Evolutionary conservation across 106 monocot species (phyloP).

Genomic region (Chionographis japonica): DNA sequence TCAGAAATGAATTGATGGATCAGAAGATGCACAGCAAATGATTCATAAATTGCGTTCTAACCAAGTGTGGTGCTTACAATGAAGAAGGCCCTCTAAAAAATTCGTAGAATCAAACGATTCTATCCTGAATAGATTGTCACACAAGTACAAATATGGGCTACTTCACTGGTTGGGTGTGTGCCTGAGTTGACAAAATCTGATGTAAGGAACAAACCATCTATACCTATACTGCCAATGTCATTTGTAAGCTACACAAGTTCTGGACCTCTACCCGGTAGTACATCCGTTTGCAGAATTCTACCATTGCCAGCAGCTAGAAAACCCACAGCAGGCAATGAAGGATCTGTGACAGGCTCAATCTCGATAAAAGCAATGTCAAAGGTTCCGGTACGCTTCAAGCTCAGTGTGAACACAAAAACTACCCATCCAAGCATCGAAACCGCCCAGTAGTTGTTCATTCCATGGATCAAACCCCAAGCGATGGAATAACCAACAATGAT

Average conservation of each 20-base stretch:
- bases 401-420: slow-evolving; percentile 51
- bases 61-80: too few species aligned
- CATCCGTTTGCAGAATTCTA: slow-evolving; percentile 53
- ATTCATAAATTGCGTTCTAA: too few species aligned
- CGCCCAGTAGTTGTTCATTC: slow-evolving; percentile 98
- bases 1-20: too few species aligned
- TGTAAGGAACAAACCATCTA: too few species aligned
- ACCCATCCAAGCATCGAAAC: slow-evolving; percentile 82
- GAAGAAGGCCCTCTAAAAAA: too few species aligned
- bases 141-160: too few species aligned
- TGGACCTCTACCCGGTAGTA: slow-evolving; percentile 26
- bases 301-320: slow-evolving; percentile 47
- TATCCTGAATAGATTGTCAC: too few species aligned
- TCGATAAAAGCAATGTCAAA: slow-evolving; percentile 73
- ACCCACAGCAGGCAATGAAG: slow-evolving; percentile 59
- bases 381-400: slow-evolving; percentile 74
- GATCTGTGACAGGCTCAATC: slow-evolving; percentile 72
- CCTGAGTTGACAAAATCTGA: too few species aligned
- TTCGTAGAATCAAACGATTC: too few species aligned
- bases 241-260: slow-evolving; percentile 31
- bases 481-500: slow-evolving; percentile 90
- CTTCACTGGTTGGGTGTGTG: too few species aligned
- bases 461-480: slow-evolving; percentile 92
- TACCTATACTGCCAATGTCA: background rate
- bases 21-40: too few species aligned